A percentile compares a stretch with the other conserved stretches of the same genome.
These are phyloP conservation scores for Sinapis alba DNA, from an alignment of 441 rosid species.

Conservation along the genomic window DNA sequence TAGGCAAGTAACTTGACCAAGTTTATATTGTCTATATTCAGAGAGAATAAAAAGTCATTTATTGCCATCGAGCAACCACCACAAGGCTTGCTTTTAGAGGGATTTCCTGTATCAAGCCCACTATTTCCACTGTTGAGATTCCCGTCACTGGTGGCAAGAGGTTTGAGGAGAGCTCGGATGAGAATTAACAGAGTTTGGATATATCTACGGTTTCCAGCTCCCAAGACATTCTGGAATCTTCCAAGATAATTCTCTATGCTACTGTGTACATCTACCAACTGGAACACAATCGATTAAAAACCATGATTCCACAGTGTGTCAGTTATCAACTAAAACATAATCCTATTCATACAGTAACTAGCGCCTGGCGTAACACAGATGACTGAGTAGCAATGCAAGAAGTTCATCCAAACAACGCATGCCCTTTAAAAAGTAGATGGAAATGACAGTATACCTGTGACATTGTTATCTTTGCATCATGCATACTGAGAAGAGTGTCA, in stretches of 20 bases:
- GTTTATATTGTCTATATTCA: constrained; percentile 89
- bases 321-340: no score
- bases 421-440: constrained; percentile 7
- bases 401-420: neutral
- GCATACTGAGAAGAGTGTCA: constrained; percentile 91
- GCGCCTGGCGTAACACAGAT: neutral
- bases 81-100: constrained; percentile 40
- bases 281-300: constrained; percentile 35
- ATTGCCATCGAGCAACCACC: constrained; percentile 70
- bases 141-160: constrained; percentile 46
- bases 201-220: constrained; percentile 92
- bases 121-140: constrained; percentile 36
- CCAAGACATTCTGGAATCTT: constrained; percentile 71
- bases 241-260: constrained; percentile 72
- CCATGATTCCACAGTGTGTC: no score
- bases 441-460: constrained; percentile 58
- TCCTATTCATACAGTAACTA: constrained; percentile 7
- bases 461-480: constrained; percentile 75
- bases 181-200: constrained; percentile 87
- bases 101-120: constrained; percentile 45
- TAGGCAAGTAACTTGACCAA: constrained; percentile 78
- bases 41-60: constrained; percentile 83
- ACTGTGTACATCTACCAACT: constrained; percentile 79
- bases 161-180: constrained; percentile 64
- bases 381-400: neutral